Evolutionary conservation across 495 filamentous ascomycete genomes (phyloP), one percentile per base, ranked within the genome.

Genomic region (Talaromyces borbonicus): DNA sequence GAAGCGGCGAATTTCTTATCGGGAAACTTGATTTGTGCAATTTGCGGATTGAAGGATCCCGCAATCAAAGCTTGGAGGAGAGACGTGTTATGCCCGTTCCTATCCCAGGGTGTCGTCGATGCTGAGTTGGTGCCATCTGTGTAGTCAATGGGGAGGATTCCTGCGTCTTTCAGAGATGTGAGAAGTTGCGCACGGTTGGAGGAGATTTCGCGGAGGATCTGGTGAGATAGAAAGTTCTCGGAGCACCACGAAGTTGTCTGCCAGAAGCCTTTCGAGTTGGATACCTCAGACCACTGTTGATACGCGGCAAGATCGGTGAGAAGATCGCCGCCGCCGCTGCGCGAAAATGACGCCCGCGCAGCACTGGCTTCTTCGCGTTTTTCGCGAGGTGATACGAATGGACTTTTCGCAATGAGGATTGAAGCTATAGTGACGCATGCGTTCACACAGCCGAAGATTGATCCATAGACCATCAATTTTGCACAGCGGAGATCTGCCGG

Each of bases 401-500:
- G 92, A 46, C 77, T 83, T 50, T 79, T 82, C 25, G 85, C 78
- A 30, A 87, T 94, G 5, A 97, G 72, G 36, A 95, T 92, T 15
- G 87, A 81, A 1, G 92, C 83, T 51, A 98, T 89, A n/a, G 84
- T 87, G 46, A 97, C 71, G 50, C 82, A 85, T 33, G 90, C 74
- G 52, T 94, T 86, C 12, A 97, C 79, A 52, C 88, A 95, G 15
- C 84, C 83, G 56, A 98, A 97, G 33, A 88, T 90, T 1, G 87
- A 84, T 12, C 92, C 93, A 52, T 93, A 95, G 12, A 98, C 87
- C 78, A 98, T 85, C 6, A 98, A 76, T 62, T 98, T 98, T 15
- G 84, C 84, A 59, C 87, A 95, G 8, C 93, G 80, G 20, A 98
- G 69, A 51, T 98, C 92, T 1, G 93, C 88, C 3, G 92, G 92